Evolutionary conservation across 2,329 filamentous ascomycete genomes (phyloP).

Genomic region (Lachnum nothofagi): DNA sequence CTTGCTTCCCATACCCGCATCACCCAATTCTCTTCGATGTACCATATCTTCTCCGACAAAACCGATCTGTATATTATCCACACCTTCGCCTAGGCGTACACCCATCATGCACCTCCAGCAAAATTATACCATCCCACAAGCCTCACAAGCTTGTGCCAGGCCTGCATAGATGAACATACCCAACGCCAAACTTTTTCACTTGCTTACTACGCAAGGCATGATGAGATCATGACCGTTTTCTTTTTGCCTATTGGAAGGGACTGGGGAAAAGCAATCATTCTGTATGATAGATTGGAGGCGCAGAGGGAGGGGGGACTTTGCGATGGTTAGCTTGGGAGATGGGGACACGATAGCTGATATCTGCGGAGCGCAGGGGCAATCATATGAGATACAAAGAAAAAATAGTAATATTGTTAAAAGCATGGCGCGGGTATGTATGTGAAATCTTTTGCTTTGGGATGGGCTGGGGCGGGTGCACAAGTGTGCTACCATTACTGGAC

Average conservation of each 20-base stretch:
- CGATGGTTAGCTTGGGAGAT: too few species aligned
- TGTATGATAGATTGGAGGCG: background rate
- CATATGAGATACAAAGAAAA: background rate
- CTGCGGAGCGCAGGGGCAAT: background rate
- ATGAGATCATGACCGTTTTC: slow-evolving; percentile 1
- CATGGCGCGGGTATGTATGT: background rate
- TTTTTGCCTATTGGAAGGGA: background rate
- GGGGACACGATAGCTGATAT: background rate
- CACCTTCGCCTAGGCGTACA: background rate
- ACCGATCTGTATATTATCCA: slow-evolving; percentile 6
- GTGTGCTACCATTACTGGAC: too few species aligned
- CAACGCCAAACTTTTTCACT: too few species aligned
- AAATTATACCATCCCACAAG: background rate
- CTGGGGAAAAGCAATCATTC: background rate
- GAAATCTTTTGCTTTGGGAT: too few species aligned
- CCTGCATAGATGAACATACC: background rate
- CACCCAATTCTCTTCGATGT: slow-evolving; percentile 5
- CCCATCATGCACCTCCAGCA: background rate
- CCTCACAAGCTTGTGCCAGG: background rate
- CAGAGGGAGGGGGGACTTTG: too few species aligned
- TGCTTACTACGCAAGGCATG: slow-evolving; percentile 5
- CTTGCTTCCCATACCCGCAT: background rate
- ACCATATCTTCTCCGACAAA: background rate
- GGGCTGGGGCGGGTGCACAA: too few species aligned
- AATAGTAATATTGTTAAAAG: background rate